Evolutionary conservation across 345 rosid species (phyloP), one percentile per base, ranked within the genome.

Genomic region (Salix purpurea): DNA sequence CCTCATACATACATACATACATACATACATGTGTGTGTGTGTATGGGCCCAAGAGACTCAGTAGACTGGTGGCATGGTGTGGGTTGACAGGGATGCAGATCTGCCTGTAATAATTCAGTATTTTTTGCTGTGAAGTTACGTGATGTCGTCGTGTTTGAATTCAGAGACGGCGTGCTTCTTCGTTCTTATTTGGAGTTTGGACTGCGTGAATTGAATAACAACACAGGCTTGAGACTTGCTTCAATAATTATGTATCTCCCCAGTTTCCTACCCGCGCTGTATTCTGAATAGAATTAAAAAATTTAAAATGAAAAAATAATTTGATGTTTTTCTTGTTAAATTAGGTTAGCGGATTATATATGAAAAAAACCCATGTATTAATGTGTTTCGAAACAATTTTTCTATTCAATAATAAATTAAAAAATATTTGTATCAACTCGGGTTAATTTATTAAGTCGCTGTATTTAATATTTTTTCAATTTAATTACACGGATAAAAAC

Each of bases 61-160:
- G 36, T 26, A 6, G 15, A 7, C 68, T 28, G 74, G 21, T 65
- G 73, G 34, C 48, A 32, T 40, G 28, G 48, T 65, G 66, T 30
- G 61, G 2, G 32, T 52, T 46, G 82, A 77, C 84, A 46, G 74
- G 56, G 72, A 76, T 73, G 76, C 78, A 62, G 14, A 46, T 70
- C 84, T 62, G 71, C 60, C 79, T 34, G 8, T 69, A 61, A 70
- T 70, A n/a, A 68, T 70, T 40, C 11, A 40, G 67, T 75, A 28
- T 61, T 15, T 75, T 37, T 83, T 79, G 74, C 77, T 70, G 73
- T 67, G 69, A 74, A 79, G 72, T 60, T 83, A 74, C 83, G 76
- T 60, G 24, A 52, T 75, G 83, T 71, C 78, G 77, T 80, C 80
- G 56, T 74, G 50, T 24, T 65, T 73, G 8, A 23, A 44, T 42